These are phyloP conservation scores for Lachancea sp. DNA, from an alignment of 805 yeast species.

Conservation along the genomic window DNA sequence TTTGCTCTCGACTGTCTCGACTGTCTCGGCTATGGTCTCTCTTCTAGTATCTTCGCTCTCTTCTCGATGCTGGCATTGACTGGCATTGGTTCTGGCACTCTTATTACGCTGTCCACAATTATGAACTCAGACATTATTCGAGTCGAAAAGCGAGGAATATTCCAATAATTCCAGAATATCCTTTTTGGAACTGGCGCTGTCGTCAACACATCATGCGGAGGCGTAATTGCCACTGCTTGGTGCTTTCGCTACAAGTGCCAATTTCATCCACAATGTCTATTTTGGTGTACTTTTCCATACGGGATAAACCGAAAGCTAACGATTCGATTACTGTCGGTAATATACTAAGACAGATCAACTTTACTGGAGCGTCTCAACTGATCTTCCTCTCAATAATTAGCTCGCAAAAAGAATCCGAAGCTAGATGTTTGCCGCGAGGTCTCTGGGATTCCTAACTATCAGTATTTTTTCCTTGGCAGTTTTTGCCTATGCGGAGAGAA, in stretches of 20 bases:
- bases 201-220: slow-evolving; percentile 36
- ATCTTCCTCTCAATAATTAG: slow-evolving; percentile 20
- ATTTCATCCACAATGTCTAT: slow-evolving; percentile 29
- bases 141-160: slow-evolving; percentile 41
- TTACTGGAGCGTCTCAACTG: slow-evolving; percentile 32
- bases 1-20: slow-evolving; percentile 45
- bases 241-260: slow-evolving; percentile 35
- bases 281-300: slow-evolving; percentile 27
- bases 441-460: slow-evolving; percentile 8
- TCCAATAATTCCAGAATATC: slow-evolving; percentile 41
- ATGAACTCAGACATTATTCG: slow-evolving; percentile 52
- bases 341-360: slow-evolving; percentile 29
- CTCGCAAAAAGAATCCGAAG: too few relatives aligned
- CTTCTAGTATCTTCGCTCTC: slow-evolving; percentile 39
- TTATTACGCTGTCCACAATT: slow-evolving; percentile 45
- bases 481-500: slow-evolving; percentile 14
- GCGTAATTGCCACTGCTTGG: slow-evolving; percentile 32
- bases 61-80: slow-evolving; percentile 48
- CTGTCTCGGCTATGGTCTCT: slow-evolving; percentile 38
- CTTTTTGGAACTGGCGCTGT: slow-evolving; percentile 46
- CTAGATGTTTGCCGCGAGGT: slow-evolving; percentile 9
- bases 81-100: slow-evolving; percentile 56
- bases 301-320: slow-evolving; percentile 26
- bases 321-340: not conserved
- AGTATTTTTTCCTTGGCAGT: slow-evolving; percentile 10